Evolutionary conservation across 257 asterid genomes (phyloP).

Genomic region (Gentiana straminea): DNA sequence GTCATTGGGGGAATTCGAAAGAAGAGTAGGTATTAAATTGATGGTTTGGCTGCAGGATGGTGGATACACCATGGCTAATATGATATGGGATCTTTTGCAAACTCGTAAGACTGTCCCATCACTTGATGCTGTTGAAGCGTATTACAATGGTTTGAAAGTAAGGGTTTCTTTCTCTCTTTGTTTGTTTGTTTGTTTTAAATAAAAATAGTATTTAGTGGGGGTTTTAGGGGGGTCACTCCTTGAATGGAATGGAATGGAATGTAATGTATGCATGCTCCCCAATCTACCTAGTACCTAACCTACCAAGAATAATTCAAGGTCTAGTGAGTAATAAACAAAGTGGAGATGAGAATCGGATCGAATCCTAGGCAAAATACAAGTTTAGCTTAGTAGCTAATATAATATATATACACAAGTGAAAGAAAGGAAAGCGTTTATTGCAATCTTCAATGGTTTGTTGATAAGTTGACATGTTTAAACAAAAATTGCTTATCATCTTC

Average conservation of each 20-base stretch:
- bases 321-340: background rate
- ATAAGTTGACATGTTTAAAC: background rate
- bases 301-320: background rate
- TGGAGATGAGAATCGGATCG: background rate
- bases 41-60: conserved; percentile 47
- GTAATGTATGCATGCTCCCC: background rate
- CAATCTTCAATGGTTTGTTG: background rate
- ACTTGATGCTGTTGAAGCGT: conserved; percentile 59
- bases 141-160: conserved; percentile 68
- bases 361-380: no score
- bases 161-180: conserved; percentile 16
- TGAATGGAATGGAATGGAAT: background rate
- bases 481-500: background rate
- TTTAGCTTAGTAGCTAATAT: no score
- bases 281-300: background rate
- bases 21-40: no score
- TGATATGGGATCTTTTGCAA: conserved; percentile 87
- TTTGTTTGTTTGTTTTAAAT: background rate
- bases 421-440: no score
- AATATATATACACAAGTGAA: background rate
- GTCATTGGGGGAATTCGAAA: no score
- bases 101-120: conserved; percentile 37
- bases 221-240: background rate
- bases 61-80: conserved; percentile 71
- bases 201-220: background rate